Percentiles rank a stretch among this genome's conserved stretches.
phyloP scores from a whole-genome alignment of 2,329 filamentous ascomycete genomes.

The Diaporthe citri region DNA sequence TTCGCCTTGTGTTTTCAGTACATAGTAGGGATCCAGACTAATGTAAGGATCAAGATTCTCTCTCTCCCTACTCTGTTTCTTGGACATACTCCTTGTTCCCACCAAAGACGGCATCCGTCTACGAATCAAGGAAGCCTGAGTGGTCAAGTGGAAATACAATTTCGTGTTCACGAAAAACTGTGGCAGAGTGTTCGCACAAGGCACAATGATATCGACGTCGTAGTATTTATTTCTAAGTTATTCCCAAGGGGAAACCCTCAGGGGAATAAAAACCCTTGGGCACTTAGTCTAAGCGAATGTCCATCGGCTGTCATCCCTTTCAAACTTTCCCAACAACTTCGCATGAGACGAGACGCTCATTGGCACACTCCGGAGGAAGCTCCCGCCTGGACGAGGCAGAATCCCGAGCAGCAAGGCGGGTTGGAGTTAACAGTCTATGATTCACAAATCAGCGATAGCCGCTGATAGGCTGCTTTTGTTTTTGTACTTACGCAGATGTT shows the following conservation, averaged over 20 bases:
- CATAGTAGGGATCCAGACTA: no score
- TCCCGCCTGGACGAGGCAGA: background rate
- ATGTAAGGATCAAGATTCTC: no score
- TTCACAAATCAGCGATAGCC: background rate
- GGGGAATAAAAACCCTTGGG: slow-evolving; percentile 19
- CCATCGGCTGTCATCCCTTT: slow-evolving; percentile 3
- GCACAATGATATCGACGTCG: background rate
- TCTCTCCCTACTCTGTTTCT: no score
- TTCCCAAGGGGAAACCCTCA: slow-evolving; percentile 18
- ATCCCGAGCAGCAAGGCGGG: slow-evolving; percentile 10
- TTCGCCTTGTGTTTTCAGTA: no score
- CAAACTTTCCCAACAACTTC: background rate
- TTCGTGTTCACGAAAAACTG: no score
- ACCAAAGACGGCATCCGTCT: no score
- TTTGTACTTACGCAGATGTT: slow-evolving; percentile 16
- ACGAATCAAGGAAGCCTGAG: no score
- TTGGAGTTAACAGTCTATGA: background rate
- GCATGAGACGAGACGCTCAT: background rate
- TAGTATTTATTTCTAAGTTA: background rate
- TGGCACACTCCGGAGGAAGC: background rate
- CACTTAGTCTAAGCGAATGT: slow-evolving; percentile 6
- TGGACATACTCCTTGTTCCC: no score
- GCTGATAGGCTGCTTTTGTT: background rate
- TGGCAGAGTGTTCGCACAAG: no score
- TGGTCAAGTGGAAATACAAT: no score